Percentiles rank a stretch among this genome's conserved stretches.
These are phyloP conservation scores for Hanseniaspora sp. DNA, from an alignment of 1,139 yeast genomes.

Conservation along the genomic window DNA sequence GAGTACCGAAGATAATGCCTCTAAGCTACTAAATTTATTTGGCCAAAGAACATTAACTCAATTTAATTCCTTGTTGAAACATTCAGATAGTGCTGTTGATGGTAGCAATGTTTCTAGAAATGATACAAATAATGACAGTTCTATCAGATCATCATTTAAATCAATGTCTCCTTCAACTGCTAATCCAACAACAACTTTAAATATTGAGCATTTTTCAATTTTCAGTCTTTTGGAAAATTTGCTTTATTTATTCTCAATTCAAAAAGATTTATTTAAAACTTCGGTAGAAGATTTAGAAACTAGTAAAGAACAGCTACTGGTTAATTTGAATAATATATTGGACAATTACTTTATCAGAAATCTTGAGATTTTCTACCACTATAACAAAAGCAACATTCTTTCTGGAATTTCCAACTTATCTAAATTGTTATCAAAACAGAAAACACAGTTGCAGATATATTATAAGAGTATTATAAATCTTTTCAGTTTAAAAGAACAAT, in stretches of 20 bases:
- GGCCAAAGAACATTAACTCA: constrained; percentile 10
- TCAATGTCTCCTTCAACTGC: background rate
- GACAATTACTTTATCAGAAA: constrained; percentile 11
- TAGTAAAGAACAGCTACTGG: constrained; percentile 1
- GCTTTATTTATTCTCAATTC: background rate
- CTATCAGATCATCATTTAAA: background rate
- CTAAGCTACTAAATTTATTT: constrained; percentile 5
- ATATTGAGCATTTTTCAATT: background rate
- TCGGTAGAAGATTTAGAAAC: background rate
- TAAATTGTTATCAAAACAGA: background rate
- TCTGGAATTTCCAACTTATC: background rate
- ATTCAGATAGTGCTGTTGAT: background rate
- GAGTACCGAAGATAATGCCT: background rate
- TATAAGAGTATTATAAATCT: background rate
- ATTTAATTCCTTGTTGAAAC: constrained; percentile 9
- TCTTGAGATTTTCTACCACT: constrained; percentile 6
- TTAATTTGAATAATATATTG: background rate
- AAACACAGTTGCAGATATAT: background rate
- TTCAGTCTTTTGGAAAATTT: background rate
- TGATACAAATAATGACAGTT: background rate
- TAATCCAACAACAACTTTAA: background rate
- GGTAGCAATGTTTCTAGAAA: background rate
- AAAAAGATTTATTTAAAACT: constrained; percentile 1
- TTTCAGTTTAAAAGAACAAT: background rate
- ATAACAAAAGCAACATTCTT: background rate